Conservation (phyloP, 208 protist species). For the Trypanosoma vivax region DNA sequence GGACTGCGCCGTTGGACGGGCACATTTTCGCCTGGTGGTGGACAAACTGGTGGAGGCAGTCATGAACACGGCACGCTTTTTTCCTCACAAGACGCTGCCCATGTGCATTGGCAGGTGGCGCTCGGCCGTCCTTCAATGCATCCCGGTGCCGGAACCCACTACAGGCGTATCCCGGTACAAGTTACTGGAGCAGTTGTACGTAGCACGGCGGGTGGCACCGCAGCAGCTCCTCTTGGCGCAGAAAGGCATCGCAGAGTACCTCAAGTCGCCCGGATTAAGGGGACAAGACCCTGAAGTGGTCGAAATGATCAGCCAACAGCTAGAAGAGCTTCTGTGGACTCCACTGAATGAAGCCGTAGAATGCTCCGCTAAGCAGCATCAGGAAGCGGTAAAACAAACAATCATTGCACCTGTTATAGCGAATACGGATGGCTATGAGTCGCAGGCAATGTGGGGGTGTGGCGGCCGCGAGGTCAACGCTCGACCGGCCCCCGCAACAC, state of each 20-base stretch:
- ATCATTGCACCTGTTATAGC: conserved; percentile 41
- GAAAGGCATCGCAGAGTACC: conserved; percentile 31
- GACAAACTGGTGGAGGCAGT: conserved; percentile 11
- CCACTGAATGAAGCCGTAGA: conserved; percentile 35
- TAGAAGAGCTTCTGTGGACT: conserved; percentile 35
- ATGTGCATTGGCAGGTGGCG: conserved; percentile 38
- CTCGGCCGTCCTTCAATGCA: conserved; percentile 16
- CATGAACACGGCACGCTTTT: conserved; percentile 35
- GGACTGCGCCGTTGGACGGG: conserved; percentile 1
- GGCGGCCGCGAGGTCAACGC: not conserved
- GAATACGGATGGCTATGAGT: conserved; percentile 28
- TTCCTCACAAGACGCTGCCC: conserved; percentile 38
- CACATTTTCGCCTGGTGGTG: conserved; percentile 15
- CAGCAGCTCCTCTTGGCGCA: conserved; percentile 25
- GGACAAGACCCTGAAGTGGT: conserved; percentile 28
- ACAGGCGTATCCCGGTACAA: conserved; percentile 1
- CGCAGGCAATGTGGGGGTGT: conserved; percentile 30
- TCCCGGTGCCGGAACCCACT: conserved; percentile 16
- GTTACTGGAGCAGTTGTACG: conserved; percentile 21
- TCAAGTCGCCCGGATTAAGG: conserved; percentile 22
- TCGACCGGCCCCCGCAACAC: not conserved
- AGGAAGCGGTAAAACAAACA: conserved; percentile 20
- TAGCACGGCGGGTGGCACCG: conserved; percentile 10
- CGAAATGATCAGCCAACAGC: conserved; percentile 10
- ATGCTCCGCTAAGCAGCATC: conserved; percentile 16